A percentile compares a stretch with the other conserved stretches of the same genome.
Evolutionary conservation across 1,139 yeast species (phyloP).

Genomic region (Pichia sp.): DNA sequence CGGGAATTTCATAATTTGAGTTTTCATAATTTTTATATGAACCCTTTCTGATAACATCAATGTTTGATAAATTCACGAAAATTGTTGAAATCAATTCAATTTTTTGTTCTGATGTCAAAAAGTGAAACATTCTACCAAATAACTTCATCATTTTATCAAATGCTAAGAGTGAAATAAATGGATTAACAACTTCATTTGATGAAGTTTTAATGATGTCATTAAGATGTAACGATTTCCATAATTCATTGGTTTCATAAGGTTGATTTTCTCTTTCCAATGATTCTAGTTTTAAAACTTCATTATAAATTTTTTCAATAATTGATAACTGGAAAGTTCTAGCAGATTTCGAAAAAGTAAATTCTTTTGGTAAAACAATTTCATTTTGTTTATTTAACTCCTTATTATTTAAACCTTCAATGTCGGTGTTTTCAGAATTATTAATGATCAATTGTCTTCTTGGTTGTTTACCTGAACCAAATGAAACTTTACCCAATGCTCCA

Average conservation of each 20-base stretch:
- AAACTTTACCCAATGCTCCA: slow-evolving; percentile 87
- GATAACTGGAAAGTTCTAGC: slow-evolving; percentile 36
- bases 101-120: slow-evolving; percentile 71
- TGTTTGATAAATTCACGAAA: slow-evolving; percentile 74
- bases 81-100: slow-evolving; percentile 72
- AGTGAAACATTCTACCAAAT: slow-evolving; percentile 82
- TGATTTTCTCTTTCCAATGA: slow-evolving; percentile 68
- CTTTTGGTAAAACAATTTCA: slow-evolving; percentile 25
- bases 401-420: not conserved
- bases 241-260: slow-evolving; percentile 46
- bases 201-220: slow-evolving; percentile 37
- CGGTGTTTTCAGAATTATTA: slow-evolving; percentile 28
- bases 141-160: slow-evolving; percentile 86
- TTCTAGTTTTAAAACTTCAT: slow-evolving; percentile 73
- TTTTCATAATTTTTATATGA: slow-evolving; percentile 58
- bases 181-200: slow-evolving; percentile 57
- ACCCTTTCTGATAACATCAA: slow-evolving; percentile 72
- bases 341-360: slow-evolving; percentile 27
- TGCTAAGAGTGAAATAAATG: slow-evolving; percentile 77
- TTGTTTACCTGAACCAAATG: slow-evolving; percentile 74
- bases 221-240: slow-evolving; percentile 79
- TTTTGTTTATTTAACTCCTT: not conserved
- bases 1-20: slow-evolving; percentile 43
- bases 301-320: slow-evolving; percentile 70
- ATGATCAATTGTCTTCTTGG: slow-evolving; percentile 86